phyloP scores from a whole-genome alignment of 371 early-diverging fungal genomes.

The Vittaforma corneae region DNA sequence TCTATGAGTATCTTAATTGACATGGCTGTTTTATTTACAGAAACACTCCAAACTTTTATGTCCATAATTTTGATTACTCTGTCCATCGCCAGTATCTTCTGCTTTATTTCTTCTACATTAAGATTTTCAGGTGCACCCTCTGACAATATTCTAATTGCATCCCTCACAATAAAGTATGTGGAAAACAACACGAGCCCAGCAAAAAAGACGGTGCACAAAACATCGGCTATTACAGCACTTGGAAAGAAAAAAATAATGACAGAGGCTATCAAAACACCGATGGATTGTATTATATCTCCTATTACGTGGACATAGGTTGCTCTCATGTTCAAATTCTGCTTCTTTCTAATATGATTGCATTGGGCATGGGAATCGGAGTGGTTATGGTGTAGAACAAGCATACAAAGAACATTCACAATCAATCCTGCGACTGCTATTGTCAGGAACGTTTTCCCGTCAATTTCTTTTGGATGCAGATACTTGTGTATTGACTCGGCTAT shows the following conservation, averaged over 20 bases:
- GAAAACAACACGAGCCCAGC: conserved; percentile 67
- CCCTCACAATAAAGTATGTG: conserved; percentile 65
- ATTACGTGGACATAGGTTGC: conserved; percentile 78
- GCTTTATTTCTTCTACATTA: conserved; percentile 21
- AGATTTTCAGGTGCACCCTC: conserved; percentile 59
- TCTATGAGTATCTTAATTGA: conserved; percentile 30
- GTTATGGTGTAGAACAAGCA: conserved; percentile 33
- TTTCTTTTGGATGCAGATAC: conserved; percentile 63
- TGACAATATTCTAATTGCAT: conserved; percentile 68
- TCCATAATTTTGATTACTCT: conserved; percentile 31
- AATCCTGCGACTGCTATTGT: conserved; percentile 71
- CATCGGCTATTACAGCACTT: conserved; percentile 64
- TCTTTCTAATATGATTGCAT: conserved; percentile 20
- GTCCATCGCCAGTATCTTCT: conserved; percentile 19
- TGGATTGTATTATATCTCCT: conserved; percentile 69
- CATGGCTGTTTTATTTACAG: conserved; percentile 34
- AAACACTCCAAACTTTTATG: conserved; percentile 45
- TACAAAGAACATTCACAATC: conserved; percentile 62
- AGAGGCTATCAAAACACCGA: conserved; percentile 74
- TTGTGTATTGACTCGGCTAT: conserved; percentile 68
- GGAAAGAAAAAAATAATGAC: conserved; percentile 69
- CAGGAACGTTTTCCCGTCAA: conserved; percentile 68
- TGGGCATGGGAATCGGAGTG: conserved; percentile 15
- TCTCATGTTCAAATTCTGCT: conserved; percentile 63
- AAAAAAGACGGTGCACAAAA: conserved; percentile 72